A percentile compares a stretch with the other conserved stretches of the same genome.
Conservation (phyloP, 2,329 filamentous ascomycete species). For the Pestalotiopsis sp. region DNA sequence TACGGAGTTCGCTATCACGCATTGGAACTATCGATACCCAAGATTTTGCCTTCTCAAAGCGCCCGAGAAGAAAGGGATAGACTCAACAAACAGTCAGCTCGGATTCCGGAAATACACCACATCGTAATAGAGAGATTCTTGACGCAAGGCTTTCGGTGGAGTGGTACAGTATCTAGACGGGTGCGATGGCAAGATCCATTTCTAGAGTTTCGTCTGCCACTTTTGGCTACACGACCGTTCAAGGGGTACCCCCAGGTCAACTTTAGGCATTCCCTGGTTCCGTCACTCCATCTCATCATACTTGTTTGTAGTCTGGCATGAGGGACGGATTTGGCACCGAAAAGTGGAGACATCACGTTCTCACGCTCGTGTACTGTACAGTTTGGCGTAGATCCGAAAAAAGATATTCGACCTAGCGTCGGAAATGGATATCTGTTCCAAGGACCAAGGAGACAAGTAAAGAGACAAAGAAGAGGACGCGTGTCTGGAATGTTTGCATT, state of each 20-base stretch:
- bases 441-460: background rate
- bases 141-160: too few relatives aligned
- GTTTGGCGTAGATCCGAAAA: background rate
- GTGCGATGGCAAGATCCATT: too few relatives aligned
- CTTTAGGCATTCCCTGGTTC: background rate
- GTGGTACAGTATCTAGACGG: too few relatives aligned
- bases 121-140: too few relatives aligned
- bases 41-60: background rate
- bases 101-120: too few relatives aligned
- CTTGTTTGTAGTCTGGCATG: background rate
- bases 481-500: background rate
- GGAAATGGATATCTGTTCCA: background rate
- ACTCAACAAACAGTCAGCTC: too few relatives aligned
- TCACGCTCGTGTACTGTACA: background rate
- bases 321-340: background rate
- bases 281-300: background rate
- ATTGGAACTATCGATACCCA: background rate
- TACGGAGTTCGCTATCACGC: background rate
- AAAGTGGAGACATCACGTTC: background rate
- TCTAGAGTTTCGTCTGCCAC: too few relatives aligned
- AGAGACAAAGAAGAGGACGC: background rate
- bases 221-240: too few relatives aligned
- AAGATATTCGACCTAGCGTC: background rate
- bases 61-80: too few relatives aligned
- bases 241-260: background rate